Conservation (phyloP, 768 basidiomycete genomes). For the Pleurotus eryngii region DNA sequence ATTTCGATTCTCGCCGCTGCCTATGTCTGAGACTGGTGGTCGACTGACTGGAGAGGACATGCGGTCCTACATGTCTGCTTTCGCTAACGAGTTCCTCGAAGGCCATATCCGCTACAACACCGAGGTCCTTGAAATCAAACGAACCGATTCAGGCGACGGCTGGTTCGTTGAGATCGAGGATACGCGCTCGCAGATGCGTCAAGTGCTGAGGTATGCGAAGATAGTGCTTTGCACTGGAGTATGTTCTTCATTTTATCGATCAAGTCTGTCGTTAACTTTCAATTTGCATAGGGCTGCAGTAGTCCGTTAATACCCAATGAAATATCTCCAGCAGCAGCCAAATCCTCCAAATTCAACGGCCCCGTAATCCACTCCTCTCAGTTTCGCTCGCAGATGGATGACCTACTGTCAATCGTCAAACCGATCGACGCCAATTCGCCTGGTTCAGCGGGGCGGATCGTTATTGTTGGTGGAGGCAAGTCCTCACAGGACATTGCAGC, state of each 20-base stretch:
- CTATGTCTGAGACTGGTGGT: slow-evolving; percentile 48
- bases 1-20: slow-evolving; percentile 51
- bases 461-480: slow-evolving; percentile 64
- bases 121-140: slow-evolving; percentile 44
- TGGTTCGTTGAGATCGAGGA: slow-evolving; percentile 47
- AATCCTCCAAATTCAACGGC: slow-evolving; percentile 37
- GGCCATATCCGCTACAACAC: slow-evolving; percentile 42
- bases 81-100: slow-evolving; percentile 44
- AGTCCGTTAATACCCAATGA: slow-evolving; percentile 40
- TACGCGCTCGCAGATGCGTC: slow-evolving; percentile 13
- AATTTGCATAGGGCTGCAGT: slow-evolving; percentile 48
- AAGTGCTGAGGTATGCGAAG: slow-evolving; percentile 39
- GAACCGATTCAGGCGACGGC: slow-evolving; percentile 22
- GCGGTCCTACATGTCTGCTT: slow-evolving; percentile 52
- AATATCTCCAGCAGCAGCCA: slow-evolving; percentile 36
- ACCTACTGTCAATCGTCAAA: slow-evolving; percentile 31
- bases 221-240: slow-evolving; percentile 60
- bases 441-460: slow-evolving; percentile 23
- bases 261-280: background rate
- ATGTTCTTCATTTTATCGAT: slow-evolving; percentile 9
- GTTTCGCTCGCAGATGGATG: slow-evolving; percentile 38
- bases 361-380: slow-evolving; percentile 51
- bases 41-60: slow-evolving; percentile 53
- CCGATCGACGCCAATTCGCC: slow-evolving; percentile 14
- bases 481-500: slow-evolving; percentile 60